A percentile compares a stretch with the other conserved stretches of the same genome.
These are phyloP conservation scores for Kwoniella bestiolae DNA, from an alignment of 768 basidiomycete species.

Conservation along the genomic window DNA sequence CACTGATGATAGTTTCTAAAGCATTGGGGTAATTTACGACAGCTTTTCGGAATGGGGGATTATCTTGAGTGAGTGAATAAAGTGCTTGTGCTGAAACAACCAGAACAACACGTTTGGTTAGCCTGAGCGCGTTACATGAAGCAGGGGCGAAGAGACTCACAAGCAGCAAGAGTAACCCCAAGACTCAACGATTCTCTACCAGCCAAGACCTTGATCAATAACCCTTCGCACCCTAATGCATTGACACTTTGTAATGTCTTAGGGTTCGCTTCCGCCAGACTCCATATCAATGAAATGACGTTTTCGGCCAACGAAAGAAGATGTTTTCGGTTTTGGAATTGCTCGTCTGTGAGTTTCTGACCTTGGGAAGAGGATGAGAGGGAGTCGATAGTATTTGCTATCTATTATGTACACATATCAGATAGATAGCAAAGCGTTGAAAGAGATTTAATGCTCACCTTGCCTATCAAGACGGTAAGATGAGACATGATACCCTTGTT, in stretches of 20 bases:
- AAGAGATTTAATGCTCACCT: slow-evolving; percentile 29
- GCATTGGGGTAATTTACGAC: slow-evolving; percentile 59
- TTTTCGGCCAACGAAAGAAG: slow-evolving; percentile 90
- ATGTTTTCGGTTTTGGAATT: slow-evolving; percentile 67
- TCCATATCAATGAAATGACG: slow-evolving; percentile 90
- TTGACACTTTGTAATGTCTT: slow-evolving; percentile 89
- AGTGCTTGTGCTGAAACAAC: slow-evolving; percentile 75
- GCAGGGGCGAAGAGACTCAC: slow-evolving; percentile 59
- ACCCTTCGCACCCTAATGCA: slow-evolving; percentile 73
- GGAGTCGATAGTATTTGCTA: slow-evolving; percentile 72
- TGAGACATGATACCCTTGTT: slow-evolving; percentile 87
- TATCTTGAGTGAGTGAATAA: slow-evolving; percentile 92
- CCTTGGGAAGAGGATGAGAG: slow-evolving; percentile 57
- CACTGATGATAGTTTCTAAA: slow-evolving; percentile 28
- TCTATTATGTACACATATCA: slow-evolving; percentile 61
- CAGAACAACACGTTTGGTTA: not conserved
- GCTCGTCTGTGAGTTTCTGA: slow-evolving; percentile 66
- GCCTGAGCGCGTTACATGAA: not conserved
- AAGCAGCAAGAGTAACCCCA: slow-evolving; percentile 76
- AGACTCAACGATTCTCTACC: slow-evolving; percentile 71
- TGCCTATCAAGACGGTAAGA: slow-evolving; percentile 39
- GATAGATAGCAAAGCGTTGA: not conserved
- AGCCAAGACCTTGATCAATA: slow-evolving; percentile 86
- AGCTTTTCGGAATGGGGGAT: slow-evolving; percentile 71
- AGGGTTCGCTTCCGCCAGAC: slow-evolving; percentile 82